Evolutionary conservation across 2,329 filamentous ascomycete species (phyloP).

Genomic region (Emydomyces testavorans): DNA sequence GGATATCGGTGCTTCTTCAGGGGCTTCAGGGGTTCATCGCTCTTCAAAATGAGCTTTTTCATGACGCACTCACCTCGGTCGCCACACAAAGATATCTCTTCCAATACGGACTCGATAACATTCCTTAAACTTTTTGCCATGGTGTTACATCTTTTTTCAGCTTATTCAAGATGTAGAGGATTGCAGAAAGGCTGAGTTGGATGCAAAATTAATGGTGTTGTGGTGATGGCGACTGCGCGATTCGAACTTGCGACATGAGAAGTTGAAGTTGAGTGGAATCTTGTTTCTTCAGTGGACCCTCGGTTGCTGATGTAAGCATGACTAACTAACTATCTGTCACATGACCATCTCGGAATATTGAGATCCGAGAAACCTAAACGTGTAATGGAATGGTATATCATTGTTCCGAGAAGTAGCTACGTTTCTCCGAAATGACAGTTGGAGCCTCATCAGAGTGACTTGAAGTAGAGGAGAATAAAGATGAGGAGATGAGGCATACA

Average conservation of each 20-base stretch:
- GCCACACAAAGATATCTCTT: slow-evolving; percentile 49
- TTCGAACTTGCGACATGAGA: slow-evolving; percentile 16
- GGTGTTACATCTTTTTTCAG: slow-evolving; percentile 2
- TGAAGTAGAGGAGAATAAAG: too few species aligned
- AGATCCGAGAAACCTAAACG: too few species aligned
- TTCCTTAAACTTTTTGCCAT: slow-evolving; percentile 45
- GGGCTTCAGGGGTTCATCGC: not conserved
- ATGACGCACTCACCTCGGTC: slow-evolving; percentile 40
- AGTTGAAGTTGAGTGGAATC: too few species aligned
- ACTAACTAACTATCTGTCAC: too few species aligned
- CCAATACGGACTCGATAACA: slow-evolving; percentile 47
- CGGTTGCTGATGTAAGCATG: not conserved
- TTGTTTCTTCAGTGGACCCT: not conserved
- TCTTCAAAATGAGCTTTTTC: not conserved
- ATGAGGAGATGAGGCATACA: too few species aligned
- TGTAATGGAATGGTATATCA: too few species aligned
- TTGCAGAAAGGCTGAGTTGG: not conserved
- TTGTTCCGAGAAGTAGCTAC: too few species aligned
- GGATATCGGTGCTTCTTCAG: too few species aligned
- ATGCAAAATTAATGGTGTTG: not conserved
- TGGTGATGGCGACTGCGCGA: slow-evolving; percentile 3
- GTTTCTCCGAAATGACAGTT: too few species aligned
- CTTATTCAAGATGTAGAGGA: not conserved
- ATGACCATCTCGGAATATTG: too few species aligned
- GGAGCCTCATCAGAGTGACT: too few species aligned